A percentile compares a stretch with the other conserved stretches of the same genome.
Evolutionary conservation across 2,329 filamentous ascomycete species (phyloP).

Genomic region (Sporothrix phasma): DNA sequence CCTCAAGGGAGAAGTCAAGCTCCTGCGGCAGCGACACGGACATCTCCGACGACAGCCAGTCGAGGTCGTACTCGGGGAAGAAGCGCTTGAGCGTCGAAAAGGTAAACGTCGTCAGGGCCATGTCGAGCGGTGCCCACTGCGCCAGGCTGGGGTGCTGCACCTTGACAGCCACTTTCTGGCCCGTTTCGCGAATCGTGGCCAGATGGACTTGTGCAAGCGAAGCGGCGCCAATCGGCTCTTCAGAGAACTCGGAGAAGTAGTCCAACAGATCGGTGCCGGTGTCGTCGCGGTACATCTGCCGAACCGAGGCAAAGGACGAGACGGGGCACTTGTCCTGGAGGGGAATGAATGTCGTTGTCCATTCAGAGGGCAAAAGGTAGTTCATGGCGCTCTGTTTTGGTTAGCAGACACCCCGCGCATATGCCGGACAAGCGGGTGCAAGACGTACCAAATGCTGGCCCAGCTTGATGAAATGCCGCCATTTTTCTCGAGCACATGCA

Average conservation of each 20-base stretch:
- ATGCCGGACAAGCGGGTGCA: not conserved
- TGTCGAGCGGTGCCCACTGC: conserved; percentile 81
- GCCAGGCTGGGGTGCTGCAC: conserved; percentile 86
- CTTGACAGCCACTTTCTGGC: conserved; percentile 87
- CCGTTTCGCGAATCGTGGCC: conserved; percentile 70
- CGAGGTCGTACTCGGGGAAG: conserved; percentile 95
- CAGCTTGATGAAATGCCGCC: conserved; percentile 98
- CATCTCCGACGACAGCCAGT: conserved; percentile 93
- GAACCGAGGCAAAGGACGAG: conserved; percentile 77
- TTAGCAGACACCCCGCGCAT: conserved; percentile 17
- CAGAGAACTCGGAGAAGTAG: conserved; percentile 77
- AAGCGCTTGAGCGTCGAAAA: conserved; percentile 84
- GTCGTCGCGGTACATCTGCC: conserved; percentile 75
- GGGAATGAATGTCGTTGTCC: conserved; percentile 92
- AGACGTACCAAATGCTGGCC: conserved; percentile 71
- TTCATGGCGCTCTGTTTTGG: conserved; percentile 70
- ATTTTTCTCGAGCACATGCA: conserved; percentile 84
- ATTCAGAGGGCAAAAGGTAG: conserved; percentile 81
- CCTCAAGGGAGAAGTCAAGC: conserved; percentile 80
- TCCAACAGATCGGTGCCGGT: conserved; percentile 70
- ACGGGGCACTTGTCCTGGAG: conserved; percentile 93
- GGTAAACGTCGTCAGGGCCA: conserved; percentile 76
- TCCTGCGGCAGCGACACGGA: conserved; percentile 83
- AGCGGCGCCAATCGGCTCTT: conserved; percentile 76
- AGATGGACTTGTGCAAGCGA: conserved; percentile 92